Percentiles rank a stretch among this genome's conserved stretches.
Evolutionary conservation across 495 filamentous ascomycete genomes (phyloP).

Genomic region (Penicillium egyptiacum): DNA sequence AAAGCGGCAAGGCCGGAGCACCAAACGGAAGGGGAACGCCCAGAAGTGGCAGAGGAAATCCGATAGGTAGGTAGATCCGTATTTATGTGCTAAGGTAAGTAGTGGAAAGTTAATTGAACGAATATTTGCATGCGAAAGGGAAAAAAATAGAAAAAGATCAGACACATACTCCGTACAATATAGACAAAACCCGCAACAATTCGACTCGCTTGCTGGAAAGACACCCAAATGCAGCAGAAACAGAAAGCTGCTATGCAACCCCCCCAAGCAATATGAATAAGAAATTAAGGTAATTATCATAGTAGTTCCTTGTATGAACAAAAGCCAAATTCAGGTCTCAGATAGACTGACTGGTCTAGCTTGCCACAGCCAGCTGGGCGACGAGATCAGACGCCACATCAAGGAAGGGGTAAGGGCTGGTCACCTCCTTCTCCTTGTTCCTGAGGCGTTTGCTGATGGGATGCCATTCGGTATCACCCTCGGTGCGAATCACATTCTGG

Average conservation of each 20-base stretch:
- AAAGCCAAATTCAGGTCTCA: slow-evolving; percentile 1
- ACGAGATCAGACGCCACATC: slow-evolving; percentile 56
- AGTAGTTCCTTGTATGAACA: slow-evolving; percentile 16
- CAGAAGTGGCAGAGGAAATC: too few species aligned
- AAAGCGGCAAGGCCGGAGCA: too few species aligned
- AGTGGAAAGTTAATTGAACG: neutral
- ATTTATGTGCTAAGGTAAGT: neutral
- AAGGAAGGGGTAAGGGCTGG: slow-evolving; percentile 56
- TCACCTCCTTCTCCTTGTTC: slow-evolving; percentile 57
- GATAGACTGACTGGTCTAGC: slow-evolving; percentile 21
- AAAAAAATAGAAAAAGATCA: neutral
- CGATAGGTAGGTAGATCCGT: too few species aligned
- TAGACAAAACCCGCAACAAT: slow-evolving; percentile 3
- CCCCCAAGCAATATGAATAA: slow-evolving; percentile 4
- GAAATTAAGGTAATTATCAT: slow-evolving; percentile 15
- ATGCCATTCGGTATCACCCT: slow-evolving; percentile 45
- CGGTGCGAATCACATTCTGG: slow-evolving; percentile 67
- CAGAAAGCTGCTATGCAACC: slow-evolving; percentile 8
- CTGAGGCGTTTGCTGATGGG: slow-evolving; percentile 49
- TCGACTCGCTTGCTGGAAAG: slow-evolving; percentile 22
- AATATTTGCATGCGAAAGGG: slow-evolving; percentile 14
- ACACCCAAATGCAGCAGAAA: slow-evolving; percentile 17
- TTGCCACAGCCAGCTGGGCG: slow-evolving; percentile 52
- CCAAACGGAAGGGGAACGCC: too few species aligned
- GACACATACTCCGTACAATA: slow-evolving; percentile 14